These are phyloP conservation scores for Magnusiomyces sp. DNA, from an alignment of 1,139 yeast genomes.

Conservation along the genomic window DNA sequence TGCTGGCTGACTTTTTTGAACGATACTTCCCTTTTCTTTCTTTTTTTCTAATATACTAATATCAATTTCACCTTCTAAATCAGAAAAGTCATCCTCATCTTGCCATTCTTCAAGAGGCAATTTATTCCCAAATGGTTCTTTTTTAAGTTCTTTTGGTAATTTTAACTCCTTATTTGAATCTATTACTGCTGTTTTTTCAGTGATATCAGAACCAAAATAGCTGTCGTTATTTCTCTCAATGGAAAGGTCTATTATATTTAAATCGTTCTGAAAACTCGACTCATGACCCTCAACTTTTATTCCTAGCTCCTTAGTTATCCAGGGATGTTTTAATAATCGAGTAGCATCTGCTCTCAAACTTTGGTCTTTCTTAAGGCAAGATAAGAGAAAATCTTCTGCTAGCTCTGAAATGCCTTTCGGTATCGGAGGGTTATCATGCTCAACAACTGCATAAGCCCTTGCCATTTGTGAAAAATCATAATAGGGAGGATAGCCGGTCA, in stretches of 20 bases:
- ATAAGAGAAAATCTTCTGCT: constrained; percentile 51
- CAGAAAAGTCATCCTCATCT: constrained; percentile 23
- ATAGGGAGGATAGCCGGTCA: constrained; percentile 48
- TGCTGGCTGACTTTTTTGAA: not conserved
- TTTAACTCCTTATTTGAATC: too few species aligned
- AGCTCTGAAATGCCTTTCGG: constrained; percentile 51
- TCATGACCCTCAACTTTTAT: constrained; percentile 5
- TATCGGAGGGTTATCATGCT: constrained; percentile 71
- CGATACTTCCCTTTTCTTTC: not conserved
- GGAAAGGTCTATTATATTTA: not conserved
- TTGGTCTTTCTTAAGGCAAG: constrained; percentile 76
- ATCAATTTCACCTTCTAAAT: constrained; percentile 24
- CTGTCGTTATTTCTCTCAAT: not conserved
- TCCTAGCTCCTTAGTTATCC: constrained; percentile 39
- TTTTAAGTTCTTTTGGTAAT: not conserved
- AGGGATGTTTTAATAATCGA: constrained; percentile 49
- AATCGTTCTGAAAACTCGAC: not conserved
- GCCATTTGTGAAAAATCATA: constrained; percentile 48
- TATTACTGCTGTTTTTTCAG: too few species aligned
- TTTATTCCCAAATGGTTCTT: constrained; percentile 11
- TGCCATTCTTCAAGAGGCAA: constrained; percentile 19
- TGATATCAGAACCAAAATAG: too few species aligned
- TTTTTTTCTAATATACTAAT: constrained; percentile 16
- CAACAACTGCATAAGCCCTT: constrained; percentile 86
- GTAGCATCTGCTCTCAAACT: constrained; percentile 50